Base-by-base conservation (phyloP, 495 filamentous ascomycete genomes). In the Eremomyces bilateralis region DNA sequence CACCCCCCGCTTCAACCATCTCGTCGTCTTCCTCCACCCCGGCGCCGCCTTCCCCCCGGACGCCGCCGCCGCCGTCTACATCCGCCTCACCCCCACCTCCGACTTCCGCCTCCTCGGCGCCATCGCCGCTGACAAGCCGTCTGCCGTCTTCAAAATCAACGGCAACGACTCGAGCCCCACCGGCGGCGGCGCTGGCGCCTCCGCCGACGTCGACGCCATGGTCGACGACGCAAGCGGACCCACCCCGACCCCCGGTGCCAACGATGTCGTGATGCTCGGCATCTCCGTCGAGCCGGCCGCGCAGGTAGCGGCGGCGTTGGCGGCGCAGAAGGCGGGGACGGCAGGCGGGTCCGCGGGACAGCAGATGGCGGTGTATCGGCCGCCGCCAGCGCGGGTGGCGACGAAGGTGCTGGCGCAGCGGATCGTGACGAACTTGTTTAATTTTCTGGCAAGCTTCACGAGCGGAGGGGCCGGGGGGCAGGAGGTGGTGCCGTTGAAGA, bases 371-470 rank as follows among this genome's bases (percentile, higher is more conserved):
- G 15, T 27, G 4, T 10, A 20, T 21, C 38, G 16, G 1, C 41
- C 20, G 17, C 6, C 35, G 22, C 28, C 47, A 38, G 49, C 56
- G 17, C 33, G 17, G 33, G 51, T 68, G 3, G 57, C 63, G 22
- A 84, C 80, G 8, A 69, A 82, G 46, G 58, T 76, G 18, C 59
- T 99, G 12, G 88, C 88, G 33, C 82, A 92, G 58, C 59, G 80
- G 38, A 93, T 99, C 39, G 93, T 95, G 42, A 72, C 74, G 42
- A 91, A 92, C 52, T 84, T 83, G n/a, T 99, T 93, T 46, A 93
- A 95, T 53, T 95, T 91, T 51, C 59, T 99, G 29, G 72, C 84
- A 16, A 78, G 83, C 45, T 95, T 91, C 62, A 76, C 75, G 29
- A 56, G 52, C 47, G 53, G 48, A 8, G 49, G 38, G 6, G 42